Evolutionary conservation across 441 rosid genomes (phyloP).

Genomic region (Cnidoscolus chayamansa): DNA sequence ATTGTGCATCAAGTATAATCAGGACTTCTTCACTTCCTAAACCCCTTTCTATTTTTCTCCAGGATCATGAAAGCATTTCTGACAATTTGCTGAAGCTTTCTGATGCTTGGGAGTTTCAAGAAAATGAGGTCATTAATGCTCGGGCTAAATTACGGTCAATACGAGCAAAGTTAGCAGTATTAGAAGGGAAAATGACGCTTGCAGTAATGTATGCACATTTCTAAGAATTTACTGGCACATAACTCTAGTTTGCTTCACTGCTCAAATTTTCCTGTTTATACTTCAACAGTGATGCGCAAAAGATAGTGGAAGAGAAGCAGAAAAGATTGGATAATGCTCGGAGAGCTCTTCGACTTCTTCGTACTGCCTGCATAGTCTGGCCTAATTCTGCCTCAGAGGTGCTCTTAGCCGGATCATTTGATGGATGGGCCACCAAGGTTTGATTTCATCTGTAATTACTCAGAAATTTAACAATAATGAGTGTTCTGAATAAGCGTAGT

Average conservation of each 20-base stretch:
- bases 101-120: constrained; percentile 83
- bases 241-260: background rate
- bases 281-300: constrained; percentile 63
- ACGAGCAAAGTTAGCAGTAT: constrained; percentile 68
- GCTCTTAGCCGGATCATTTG: constrained; percentile 75
- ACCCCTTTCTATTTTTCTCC: constrained; percentile 17
- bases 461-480: background rate
- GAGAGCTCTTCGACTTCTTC: constrained; percentile 57
- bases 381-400: constrained; percentile 79
- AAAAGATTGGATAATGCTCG: constrained; percentile 56
- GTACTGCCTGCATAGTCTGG: constrained; percentile 72
- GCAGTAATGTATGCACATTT: constrained; percentile 49
- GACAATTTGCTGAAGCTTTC: constrained; percentile 47
- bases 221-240: constrained; percentile 7
- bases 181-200: constrained; percentile 86
- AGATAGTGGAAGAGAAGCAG: constrained; percentile 62
- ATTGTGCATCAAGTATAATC: background rate
- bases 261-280: constrained; percentile 5
- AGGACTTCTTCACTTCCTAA: background rate
- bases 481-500: background rate
- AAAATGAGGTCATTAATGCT: constrained; percentile 66
- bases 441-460: constrained; percentile 25
- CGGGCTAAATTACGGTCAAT: constrained; percentile 59
- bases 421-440: constrained; percentile 85
- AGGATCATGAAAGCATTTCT: constrained; percentile 39